Evolutionary conservation across 148 eudicot genomes (phyloP).

Genomic region (Rhododendron molle): DNA sequence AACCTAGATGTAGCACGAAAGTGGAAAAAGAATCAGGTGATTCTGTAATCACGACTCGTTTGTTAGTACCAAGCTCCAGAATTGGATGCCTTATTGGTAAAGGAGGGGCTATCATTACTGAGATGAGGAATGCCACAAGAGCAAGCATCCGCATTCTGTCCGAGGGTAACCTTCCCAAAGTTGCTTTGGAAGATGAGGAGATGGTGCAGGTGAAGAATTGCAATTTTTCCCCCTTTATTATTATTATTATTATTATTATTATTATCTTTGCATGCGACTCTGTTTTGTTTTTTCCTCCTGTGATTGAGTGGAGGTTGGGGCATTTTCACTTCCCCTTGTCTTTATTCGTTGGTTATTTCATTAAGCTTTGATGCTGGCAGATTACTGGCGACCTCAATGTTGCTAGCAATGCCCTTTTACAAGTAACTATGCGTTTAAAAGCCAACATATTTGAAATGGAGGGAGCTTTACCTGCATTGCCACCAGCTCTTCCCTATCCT

Average conservation of each 20-base stretch:
- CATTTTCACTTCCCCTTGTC: not conserved
- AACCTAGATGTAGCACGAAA: constrained; percentile 79
- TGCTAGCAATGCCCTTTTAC: constrained; percentile 69
- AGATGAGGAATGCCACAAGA: constrained; percentile 74
- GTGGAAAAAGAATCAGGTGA: constrained; percentile 71
- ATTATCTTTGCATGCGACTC: not conserved
- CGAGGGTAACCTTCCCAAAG: constrained; percentile 77
- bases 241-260: not conserved
- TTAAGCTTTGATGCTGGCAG: constrained; percentile 26
- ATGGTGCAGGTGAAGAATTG: constrained; percentile 72
- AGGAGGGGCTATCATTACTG: constrained; percentile 82
- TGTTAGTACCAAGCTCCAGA: constrained; percentile 66
- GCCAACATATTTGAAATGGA: constrained; percentile 80
- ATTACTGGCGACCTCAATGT: constrained; percentile 81
- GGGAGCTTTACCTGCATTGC: constrained; percentile 47
- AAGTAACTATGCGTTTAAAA: constrained; percentile 61
- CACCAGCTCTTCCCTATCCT: constrained; percentile 54
- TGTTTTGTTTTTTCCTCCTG: not conserved
- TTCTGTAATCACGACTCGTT: constrained; percentile 59
- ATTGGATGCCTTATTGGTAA: constrained; percentile 92
- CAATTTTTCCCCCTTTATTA: not conserved
- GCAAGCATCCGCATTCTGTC: constrained; percentile 86
- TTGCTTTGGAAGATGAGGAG: constrained; percentile 88
- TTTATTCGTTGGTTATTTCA: not conserved
- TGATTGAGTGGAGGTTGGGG: not conserved